These are phyloP conservation scores for Meyerozyma elateridarum DNA, from an alignment of 1,139 yeast species.

Conservation along the genomic window DNA sequence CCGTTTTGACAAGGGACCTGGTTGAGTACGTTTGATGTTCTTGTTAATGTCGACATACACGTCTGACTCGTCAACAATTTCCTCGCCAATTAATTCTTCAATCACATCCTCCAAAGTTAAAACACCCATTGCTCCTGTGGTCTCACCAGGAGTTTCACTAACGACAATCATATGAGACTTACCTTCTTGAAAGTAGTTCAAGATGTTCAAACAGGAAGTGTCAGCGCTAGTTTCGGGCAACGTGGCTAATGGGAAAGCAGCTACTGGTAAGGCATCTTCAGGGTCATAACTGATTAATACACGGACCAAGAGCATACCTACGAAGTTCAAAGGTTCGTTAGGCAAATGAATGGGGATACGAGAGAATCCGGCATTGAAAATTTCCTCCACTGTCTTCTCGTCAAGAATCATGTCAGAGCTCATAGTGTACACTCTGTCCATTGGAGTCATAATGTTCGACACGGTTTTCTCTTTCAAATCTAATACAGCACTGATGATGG, in stretches of 20 bases:
- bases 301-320: constrained; percentile 91
- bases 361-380: constrained; percentile 90
- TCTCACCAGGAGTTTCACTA: constrained; percentile 80
- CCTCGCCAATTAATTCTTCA: constrained; percentile 96
- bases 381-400: constrained; percentile 81
- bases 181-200: constrained; percentile 96
- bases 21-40: constrained; percentile 74
- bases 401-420: constrained; percentile 80
- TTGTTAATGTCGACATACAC: constrained; percentile 89
- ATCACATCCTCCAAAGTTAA: constrained; percentile 93
- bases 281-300: constrained; percentile 95
- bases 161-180: constrained; percentile 97
- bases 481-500: constrained; percentile 88
- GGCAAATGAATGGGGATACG: constrained; percentile 96
- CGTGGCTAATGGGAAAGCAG: constrained; percentile 92
- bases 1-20: constrained; percentile 79
- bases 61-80: constrained; percentile 95
- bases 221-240: constrained; percentile 90
- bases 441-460: constrained; percentile 87
- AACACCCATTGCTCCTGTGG: constrained; percentile 86
- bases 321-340: constrained; percentile 81
- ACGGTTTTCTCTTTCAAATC: constrained; percentile 92
- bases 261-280: constrained; percentile 89
- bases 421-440: constrained; percentile 85
- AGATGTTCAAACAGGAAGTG: constrained; percentile 87